Conservation (phyloP, 2,329 filamentous ascomycete genomes). For the Verticillium nubilum region DNA sequence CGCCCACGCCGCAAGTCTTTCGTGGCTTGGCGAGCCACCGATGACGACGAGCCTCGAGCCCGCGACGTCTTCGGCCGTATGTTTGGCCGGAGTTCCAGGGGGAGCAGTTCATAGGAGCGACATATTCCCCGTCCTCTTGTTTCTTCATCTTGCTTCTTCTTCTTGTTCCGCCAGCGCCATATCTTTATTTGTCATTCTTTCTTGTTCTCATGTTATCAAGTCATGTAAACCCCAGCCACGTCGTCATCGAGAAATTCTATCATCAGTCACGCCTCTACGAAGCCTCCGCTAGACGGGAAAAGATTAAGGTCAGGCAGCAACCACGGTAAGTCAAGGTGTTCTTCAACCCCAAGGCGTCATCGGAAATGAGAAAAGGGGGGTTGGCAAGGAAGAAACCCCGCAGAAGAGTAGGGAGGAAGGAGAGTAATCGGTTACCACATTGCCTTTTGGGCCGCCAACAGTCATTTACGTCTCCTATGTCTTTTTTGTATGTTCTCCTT, state of each 20-base stretch:
- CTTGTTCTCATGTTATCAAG: not conserved
- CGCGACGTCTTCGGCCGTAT: constrained; percentile 32
- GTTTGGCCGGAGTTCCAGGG: constrained; percentile 21
- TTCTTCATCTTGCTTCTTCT: constrained; percentile 4
- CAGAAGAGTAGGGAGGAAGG: too few relatives aligned
- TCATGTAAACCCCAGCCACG: not conserved
- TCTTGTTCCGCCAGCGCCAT: not conserved
- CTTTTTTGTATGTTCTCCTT: not conserved
- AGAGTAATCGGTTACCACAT: not conserved
- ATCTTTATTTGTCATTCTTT: not conserved
- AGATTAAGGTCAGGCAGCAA: not conserved
- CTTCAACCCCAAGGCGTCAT: not conserved
- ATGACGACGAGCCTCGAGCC: constrained; percentile 3
- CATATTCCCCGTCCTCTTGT: not conserved
- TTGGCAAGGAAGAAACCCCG: not conserved
- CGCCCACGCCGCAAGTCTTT: not conserved
- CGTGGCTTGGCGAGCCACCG: not conserved
- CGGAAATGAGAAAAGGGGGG: not conserved
- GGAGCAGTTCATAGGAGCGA: not conserved
- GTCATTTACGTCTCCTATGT: not conserved
- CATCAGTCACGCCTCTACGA: not conserved
- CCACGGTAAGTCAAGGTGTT: too few relatives aligned
- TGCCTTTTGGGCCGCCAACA: not conserved
- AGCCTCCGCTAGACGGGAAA: not conserved
- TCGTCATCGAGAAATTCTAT: not conserved